These are phyloP conservation scores for Tricholomella constricta DNA, from an alignment of 768 basidiomycete species.

Conservation along the genomic window DNA sequence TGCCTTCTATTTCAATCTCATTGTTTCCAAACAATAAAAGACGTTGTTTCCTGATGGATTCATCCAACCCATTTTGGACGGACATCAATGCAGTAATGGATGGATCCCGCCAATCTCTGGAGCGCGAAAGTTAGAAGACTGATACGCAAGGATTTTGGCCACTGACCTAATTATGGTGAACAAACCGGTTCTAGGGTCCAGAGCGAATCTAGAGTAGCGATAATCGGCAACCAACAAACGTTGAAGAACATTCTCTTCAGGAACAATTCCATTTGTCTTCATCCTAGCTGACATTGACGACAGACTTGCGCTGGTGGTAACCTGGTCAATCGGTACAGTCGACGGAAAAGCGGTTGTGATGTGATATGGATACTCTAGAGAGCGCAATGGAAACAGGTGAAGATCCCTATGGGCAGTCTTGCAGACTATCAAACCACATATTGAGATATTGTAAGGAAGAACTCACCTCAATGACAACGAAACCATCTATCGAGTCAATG, in stretches of 20 bases:
- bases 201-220: constrained; percentile 86
- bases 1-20: constrained; percentile 87
- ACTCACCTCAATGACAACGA: constrained; percentile 89
- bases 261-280: constrained; percentile 32
- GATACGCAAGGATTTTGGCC: neutral
- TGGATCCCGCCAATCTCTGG: constrained; percentile 89
- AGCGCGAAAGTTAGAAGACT: constrained; percentile 4
- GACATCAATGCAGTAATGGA: constrained; percentile 63
- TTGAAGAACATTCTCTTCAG: constrained; percentile 41
- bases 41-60: constrained; percentile 61
- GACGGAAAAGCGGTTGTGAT: constrained; percentile 78
- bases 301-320: constrained; percentile 17
- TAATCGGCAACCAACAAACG: constrained; percentile 80
- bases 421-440: constrained; percentile 23
- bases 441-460: neutral
- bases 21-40: constrained; percentile 79
- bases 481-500: constrained; percentile 63
- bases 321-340: constrained; percentile 30
- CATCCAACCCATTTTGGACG: constrained; percentile 66
- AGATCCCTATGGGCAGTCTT: constrained; percentile 87
- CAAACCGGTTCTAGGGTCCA: constrained; percentile 82
- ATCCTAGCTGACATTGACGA: constrained; percentile 19
- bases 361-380: constrained; percentile 73
- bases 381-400: constrained; percentile 70
- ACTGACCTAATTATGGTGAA: constrained; percentile 81